These are phyloP conservation scores for Phaeosphaeria sp. DNA, from an alignment of 2,329 filamentous ascomycete species.

Conservation along the genomic window DNA sequence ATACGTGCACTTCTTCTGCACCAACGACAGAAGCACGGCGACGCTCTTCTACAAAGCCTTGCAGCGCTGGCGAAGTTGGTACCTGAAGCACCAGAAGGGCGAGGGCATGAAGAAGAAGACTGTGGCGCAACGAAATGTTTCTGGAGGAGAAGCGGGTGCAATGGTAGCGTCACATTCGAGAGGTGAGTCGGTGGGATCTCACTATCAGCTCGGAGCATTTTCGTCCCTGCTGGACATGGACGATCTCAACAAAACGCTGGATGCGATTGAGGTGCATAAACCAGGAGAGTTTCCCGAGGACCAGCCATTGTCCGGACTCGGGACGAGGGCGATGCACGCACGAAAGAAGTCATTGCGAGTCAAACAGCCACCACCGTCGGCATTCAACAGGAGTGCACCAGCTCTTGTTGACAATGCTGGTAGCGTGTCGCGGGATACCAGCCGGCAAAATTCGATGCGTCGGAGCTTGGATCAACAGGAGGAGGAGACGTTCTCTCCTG, in stretches of 20 bases:
- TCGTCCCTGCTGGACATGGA: conserved; percentile 70
- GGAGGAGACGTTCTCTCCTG: conserved; percentile 53
- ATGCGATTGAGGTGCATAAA: conserved; percentile 30
- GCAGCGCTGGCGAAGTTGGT: conserved; percentile 90
- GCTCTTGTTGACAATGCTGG: conserved; percentile 21
- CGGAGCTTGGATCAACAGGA: conserved; percentile 32
- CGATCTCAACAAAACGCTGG: conserved; percentile 58
- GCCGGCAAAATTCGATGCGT: conserved; percentile 27
- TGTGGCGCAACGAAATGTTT: conserved; percentile 30
- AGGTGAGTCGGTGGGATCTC: conserved; percentile 52
- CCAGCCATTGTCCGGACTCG: conserved; percentile 28
- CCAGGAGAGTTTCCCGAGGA: conserved; percentile 36
- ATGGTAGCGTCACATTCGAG: conserved; percentile 31
- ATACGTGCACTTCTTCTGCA: conserved; percentile 91
- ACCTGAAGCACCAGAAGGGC: conserved; percentile 76
- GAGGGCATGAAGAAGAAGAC: conserved; percentile 55
- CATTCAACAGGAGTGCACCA: conserved; percentile 29
- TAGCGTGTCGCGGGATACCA: conserved; percentile 18
- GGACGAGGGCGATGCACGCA: conserved; percentile 38
- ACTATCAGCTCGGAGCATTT: conserved; percentile 71
- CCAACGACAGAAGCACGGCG: conserved; percentile 72
- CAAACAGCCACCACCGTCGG: conserved; percentile 46
- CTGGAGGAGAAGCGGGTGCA: conserved; percentile 22
- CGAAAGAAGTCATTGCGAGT: conserved; percentile 47
- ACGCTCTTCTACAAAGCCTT: conserved; percentile 73